Evolutionary conservation across 2,329 filamentous ascomycete genomes (phyloP), one percentile per base, ranked within the genome.

Genomic region (Claviceps capensis): DNA sequence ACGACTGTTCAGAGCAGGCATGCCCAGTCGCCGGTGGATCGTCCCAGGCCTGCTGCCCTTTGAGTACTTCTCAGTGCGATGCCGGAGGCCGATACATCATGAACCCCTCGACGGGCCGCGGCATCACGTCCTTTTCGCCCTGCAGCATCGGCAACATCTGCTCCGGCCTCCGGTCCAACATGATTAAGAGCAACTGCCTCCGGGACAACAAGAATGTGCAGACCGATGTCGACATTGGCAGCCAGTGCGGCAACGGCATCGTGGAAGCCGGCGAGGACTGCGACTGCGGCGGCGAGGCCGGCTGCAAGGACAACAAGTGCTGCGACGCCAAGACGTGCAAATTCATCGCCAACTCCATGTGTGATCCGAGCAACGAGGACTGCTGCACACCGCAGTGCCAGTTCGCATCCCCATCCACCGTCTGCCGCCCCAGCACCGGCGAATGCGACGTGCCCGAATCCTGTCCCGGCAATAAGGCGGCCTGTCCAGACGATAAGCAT

Each of bases 91-190:
- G 76, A 54, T 98, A 82, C 69, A 89, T 98, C 67, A 98, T 98
- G 93, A 97, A 97, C 65, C 93, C 93, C 0, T 93, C 86, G 11
- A 93, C 91, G 1, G 78, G 77, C 13, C 65, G 73, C 8, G 78
- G 80, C 52, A 88, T 96, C 63, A 84, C 77, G 1, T 71, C 77
- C 43, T 98, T 98, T 69, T 96, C 89, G 1, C 78, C 84, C 2
- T 98, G 93, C 71, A 86, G 83, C 23, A 78, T 98, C 58, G 93
- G 93, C 57, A 97, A 97, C 63, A 88, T 98, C 55, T 98, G 93
- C 71, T 86, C 86, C 5, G 89, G 88, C 34, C 75, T 98, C 57
- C 81, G 79, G 50, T 85, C 85, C 61, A 86, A 82, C 55, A 84
- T 95, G 65, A 85, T 58, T 54, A 57, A 86, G 56, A 82, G 81